phyloP scores from a whole-genome alignment of 1,284 basidiomycete genomes.

The Coniferiporia sulphurascens region DNA sequence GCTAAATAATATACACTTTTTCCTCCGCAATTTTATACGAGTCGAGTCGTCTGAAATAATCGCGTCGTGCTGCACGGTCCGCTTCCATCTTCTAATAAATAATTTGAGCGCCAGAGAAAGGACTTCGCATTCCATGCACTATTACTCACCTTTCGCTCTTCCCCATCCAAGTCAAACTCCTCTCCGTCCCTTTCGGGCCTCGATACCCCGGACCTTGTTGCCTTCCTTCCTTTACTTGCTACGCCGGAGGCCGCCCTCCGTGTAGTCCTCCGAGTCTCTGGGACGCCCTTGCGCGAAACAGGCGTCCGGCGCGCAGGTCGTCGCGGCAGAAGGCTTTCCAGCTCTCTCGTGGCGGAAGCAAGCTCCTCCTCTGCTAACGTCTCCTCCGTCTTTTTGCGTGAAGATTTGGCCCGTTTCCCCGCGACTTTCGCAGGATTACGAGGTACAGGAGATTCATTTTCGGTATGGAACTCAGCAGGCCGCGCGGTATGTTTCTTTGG shows the following conservation, averaged over 20 bases:
- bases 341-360: slow-evolving; percentile 1
- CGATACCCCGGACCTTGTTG: neutral
- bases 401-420: neutral
- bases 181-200: slow-evolving; percentile 3
- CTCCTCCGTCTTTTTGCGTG: slow-evolving; percentile 1
- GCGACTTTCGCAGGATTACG: neutral
- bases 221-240: neutral
- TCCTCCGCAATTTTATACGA: no score
- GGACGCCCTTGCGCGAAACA: neutral
- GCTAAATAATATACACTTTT: no score
- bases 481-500: no score
- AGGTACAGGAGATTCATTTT: neutral
- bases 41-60: no score
- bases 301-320: neutral
- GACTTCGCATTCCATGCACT: no score
- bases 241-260: neutral
- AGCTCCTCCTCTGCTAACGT: slow-evolving; percentile 1
- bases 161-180: slow-evolving; percentile 8
- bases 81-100: no score
- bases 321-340: slow-evolving; percentile 1
- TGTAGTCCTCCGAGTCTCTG: neutral
- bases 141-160: slow-evolving; percentile 13
- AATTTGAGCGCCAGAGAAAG: no score
- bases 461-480: no score
- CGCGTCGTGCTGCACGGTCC: no score